Conservation (phyloP, 305 asterid genomes). For the Fraxinus ornus region DNA sequence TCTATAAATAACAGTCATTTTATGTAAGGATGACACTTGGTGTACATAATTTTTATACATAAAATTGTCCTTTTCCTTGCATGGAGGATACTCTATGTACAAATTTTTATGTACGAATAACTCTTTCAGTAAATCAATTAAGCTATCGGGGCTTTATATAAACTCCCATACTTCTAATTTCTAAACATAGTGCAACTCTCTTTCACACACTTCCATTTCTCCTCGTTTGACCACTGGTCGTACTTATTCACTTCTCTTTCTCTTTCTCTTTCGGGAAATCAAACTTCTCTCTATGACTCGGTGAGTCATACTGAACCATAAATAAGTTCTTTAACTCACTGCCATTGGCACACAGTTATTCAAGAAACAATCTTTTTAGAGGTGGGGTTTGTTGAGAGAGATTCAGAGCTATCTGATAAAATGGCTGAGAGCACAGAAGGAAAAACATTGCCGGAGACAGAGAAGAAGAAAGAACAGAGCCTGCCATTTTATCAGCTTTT, state of each 20-base stretch:
- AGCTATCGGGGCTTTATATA: no score
- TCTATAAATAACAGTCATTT: no score
- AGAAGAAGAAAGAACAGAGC: conserved; percentile 92
- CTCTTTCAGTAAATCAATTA: no score
- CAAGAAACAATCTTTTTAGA: conserved; percentile 9
- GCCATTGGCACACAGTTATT: not conserved
- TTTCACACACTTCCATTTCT: not conserved
- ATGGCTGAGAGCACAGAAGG: conserved; percentile 73
- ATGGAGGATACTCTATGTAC: no score
- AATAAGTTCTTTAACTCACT: not conserved
- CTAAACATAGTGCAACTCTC: not conserved
- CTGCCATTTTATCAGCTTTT: conserved; percentile 84
- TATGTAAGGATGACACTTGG: no score
- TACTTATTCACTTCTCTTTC: conserved; percentile 13
- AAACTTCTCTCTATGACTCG: conserved; percentile 3
- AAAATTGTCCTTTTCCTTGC: no score
- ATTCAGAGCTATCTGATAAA: conserved; percentile 16
- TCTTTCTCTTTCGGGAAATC: conserved; percentile 17
- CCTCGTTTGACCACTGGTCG: conserved; percentile 36
- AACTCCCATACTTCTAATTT: no score
- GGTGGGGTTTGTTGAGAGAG: conserved; percentile 12
- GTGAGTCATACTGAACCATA: not conserved
- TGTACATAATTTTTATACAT: no score
- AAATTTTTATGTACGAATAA: no score
- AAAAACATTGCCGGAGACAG: conserved; percentile 76